Conservation (phyloP, 2,329 filamentous ascomycete species). For the Talaromyces albobiverticillius region DNA sequence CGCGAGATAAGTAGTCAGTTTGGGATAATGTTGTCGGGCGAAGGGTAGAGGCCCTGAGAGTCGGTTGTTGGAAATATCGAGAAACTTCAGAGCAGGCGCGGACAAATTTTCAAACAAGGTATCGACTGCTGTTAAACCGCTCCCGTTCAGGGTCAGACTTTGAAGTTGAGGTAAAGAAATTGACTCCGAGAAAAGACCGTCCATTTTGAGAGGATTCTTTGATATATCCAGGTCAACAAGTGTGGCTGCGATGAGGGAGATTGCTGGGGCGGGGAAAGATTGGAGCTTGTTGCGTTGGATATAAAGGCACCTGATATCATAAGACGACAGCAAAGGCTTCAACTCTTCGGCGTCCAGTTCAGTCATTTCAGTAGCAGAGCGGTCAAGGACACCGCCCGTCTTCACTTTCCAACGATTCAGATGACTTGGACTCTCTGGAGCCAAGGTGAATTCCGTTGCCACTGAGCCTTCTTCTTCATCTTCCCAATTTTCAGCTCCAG, state of each 20-base stretch:
- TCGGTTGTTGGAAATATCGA: conserved; percentile 83
- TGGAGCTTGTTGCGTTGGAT: conserved; percentile 76
- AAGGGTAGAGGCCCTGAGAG: conserved; percentile 64
- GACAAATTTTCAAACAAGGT: conserved; percentile 64
- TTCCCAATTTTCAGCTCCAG: conserved; percentile 5
- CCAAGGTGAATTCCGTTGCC: conserved; percentile 39
- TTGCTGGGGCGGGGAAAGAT: conserved; percentile 62
- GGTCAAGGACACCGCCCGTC: conserved; percentile 57
- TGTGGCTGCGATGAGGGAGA: conserved; percentile 68
- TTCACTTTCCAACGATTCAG: conserved; percentile 36
- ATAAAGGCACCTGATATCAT: conserved; percentile 57
- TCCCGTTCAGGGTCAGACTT: conserved; percentile 72
- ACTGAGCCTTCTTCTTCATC: conserved; percentile 38
- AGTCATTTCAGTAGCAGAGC: conserved; percentile 64
- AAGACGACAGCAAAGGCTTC: conserved; percentile 42
- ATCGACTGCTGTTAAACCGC: conserved; percentile 68
- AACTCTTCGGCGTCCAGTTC: conserved; percentile 50
- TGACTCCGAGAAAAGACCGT: conserved; percentile 63
- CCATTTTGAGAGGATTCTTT: conserved; percentile 67
- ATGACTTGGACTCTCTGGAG: conserved; percentile 42
- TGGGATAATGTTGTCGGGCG: conserved; percentile 67
- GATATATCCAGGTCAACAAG: conserved; percentile 71
- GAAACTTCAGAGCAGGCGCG: conserved; percentile 71
- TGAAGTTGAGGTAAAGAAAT: conserved; percentile 71
- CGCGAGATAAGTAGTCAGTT: conserved; percentile 66